Conservation (phyloP, 306 rosid genomes). For the Dryas octopetala region DNA sequence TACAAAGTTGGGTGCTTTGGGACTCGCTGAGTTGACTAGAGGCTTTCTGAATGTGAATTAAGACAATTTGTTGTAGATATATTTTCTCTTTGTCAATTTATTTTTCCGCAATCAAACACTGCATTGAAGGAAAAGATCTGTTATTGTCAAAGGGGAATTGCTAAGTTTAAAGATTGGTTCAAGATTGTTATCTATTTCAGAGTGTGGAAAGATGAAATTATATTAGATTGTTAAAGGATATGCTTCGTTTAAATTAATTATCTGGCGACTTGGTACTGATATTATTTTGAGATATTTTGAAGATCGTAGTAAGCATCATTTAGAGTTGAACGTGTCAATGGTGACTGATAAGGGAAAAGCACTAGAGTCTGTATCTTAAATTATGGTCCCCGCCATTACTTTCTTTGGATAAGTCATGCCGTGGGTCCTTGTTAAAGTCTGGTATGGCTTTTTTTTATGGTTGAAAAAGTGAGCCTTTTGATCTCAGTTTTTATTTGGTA, state of each 20-base stretch:
- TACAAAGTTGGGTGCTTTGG: background rate
- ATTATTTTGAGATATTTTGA: slow-evolving; percentile 34
- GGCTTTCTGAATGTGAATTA: background rate
- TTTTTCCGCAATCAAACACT: slow-evolving; percentile 13
- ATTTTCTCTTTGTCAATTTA: background rate
- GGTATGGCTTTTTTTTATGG: slow-evolving; percentile 36
- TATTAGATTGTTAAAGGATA: slow-evolving; percentile 4
- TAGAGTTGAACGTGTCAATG: slow-evolving; percentile 42
- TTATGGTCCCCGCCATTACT: slow-evolving; percentile 74
- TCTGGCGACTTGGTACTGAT: slow-evolving; percentile 14
- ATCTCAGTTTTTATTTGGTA: slow-evolving; percentile 30
- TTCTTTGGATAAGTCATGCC: slow-evolving; percentile 44
- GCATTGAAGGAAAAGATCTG: slow-evolving; percentile 21
- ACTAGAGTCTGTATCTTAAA: slow-evolving; percentile 41
- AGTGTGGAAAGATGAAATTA: background rate
- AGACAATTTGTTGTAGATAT: background rate
- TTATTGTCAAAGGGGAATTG: slow-evolving; percentile 8
- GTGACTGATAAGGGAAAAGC: slow-evolving; percentile 42
- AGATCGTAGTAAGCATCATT: slow-evolving; percentile 27
- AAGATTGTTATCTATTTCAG: slow-evolving; percentile 14
- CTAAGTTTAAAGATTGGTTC: slow-evolving; percentile 22
- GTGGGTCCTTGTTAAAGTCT: slow-evolving; percentile 67
- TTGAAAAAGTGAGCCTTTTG: slow-evolving; percentile 41
- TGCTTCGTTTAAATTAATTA: slow-evolving; percentile 23
- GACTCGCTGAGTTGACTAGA: slow-evolving; percentile 16